phyloP scores from a whole-genome alignment of 1,284 basidiomycete species.

The Pseudomicrostroma phylloplanum region DNA sequence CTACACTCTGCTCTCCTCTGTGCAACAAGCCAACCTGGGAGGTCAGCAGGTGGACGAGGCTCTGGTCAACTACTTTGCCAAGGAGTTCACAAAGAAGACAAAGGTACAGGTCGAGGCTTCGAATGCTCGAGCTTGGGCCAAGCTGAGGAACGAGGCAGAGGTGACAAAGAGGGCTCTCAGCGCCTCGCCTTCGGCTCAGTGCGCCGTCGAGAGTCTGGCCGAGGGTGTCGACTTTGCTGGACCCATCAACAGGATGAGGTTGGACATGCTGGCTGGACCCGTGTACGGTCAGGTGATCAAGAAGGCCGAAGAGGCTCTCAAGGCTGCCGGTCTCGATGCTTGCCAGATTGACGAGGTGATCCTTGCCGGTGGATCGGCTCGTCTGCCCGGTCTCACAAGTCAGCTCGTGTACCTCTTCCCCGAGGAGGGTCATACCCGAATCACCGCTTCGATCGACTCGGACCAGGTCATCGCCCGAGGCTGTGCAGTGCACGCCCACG shows the following conservation, averaged over 20 bases:
- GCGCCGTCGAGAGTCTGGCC: constrained; percentile 84
- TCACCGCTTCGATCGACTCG: constrained; percentile 66
- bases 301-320: constrained; percentile 63
- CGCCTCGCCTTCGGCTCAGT: constrained; percentile 80
- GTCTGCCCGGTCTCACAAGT: constrained; percentile 76
- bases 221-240: constrained; percentile 88
- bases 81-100: constrained; percentile 96
- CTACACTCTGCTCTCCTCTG: constrained; percentile 56
- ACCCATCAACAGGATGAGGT: constrained; percentile 86
- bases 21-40: constrained; percentile 56
- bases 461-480: constrained; percentile 84
- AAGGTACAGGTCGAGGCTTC: constrained; percentile 62
- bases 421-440: constrained; percentile 58
- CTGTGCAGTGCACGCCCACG: constrained; percentile 72
- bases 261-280: constrained; percentile 74
- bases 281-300: constrained; percentile 59
- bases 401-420: constrained; percentile 65
- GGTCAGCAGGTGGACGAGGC: constrained; percentile 70
- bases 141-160: constrained; percentile 85
- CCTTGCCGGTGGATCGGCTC: constrained; percentile 80
- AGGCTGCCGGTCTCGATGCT: constrained; percentile 65
- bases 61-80: constrained; percentile 83
- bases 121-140: constrained; percentile 77
- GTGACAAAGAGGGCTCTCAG: constrained; percentile 89
- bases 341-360: constrained; percentile 71